Base-by-base conservation (phyloP, 768 basidiomycete species). In the Boletus reticulatus region DNA sequence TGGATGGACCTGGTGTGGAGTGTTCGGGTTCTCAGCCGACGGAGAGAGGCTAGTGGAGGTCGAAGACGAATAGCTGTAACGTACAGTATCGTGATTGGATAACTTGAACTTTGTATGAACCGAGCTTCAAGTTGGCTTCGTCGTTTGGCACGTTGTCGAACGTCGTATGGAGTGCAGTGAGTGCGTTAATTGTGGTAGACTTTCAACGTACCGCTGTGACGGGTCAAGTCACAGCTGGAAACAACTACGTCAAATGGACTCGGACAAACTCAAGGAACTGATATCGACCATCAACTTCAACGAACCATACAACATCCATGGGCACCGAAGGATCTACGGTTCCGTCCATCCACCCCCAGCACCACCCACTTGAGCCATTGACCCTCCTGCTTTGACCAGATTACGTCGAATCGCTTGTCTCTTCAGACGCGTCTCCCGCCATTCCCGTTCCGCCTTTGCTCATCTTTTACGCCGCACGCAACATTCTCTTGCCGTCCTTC, bases 401-500 rank as follows among this genome's bases (percentile, higher is more conserved):
- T 46, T 39, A 46, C 39, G 0, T 63, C 34, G 53, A 53, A 8
- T 24, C 4, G 13, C 53, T 52, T 22, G 4, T 43, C 42, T 6
- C 47, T 5, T 3, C 11, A n/a, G 37, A 52, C 50, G 6, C 37
- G 19, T 37, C 54, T 14, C 31, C 48, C 31, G 7, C 39, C 6
- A 17, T 37, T 6, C 62, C 39, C 6, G 22, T 41, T 8, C 62
- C 62, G 1, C 67, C 67, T 6, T 38, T 47, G 4, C 36, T 71
- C 46, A 29, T 69, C 24, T 64, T 71, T 52, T 71, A 71, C 44
- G 53, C 54, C 6, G 66, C 56, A 5, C 69, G 65, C 45, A 71
- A 71, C 52, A 69, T 71, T 29, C 62, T 72, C 12, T 59, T 19
- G 0, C 70, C 71, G 4, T 48, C 53, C n/a, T 67, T 71, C 44